Percentiles rank a stretch among this genome's conserved stretches.
Conservation (phyloP, 2,329 filamentous ascomycete species). For the Pseudogymnoascus sp. region DNA sequence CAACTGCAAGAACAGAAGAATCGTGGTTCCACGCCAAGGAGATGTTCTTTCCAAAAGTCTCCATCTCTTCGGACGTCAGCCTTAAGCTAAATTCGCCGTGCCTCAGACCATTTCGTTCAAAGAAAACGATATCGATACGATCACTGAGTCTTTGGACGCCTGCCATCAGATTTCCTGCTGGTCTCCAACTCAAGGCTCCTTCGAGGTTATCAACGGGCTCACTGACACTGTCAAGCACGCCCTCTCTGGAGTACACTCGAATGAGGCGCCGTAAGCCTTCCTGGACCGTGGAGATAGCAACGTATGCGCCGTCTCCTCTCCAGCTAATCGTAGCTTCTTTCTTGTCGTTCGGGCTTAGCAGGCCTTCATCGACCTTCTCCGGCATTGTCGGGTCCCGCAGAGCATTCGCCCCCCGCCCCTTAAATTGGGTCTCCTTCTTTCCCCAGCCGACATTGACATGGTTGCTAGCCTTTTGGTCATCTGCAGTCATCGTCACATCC, state of each 20-base stretch:
- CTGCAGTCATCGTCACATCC: slow-evolving; percentile 60
- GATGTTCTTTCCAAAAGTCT: slow-evolving; percentile 49
- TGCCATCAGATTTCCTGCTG: slow-evolving; percentile 84
- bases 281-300: slow-evolving; percentile 78
- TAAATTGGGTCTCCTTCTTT: slow-evolving; percentile 96
- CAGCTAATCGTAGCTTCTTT: slow-evolving; percentile 68
- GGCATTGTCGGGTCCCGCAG: slow-evolving; percentile 90
- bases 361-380: slow-evolving; percentile 79
- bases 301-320: slow-evolving; percentile 87
- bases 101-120: slow-evolving; percentile 93
- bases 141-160: slow-evolving; percentile 62
- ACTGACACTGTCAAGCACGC: slow-evolving; percentile 82
- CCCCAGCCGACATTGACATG: slow-evolving; percentile 98
- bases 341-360: slow-evolving; percentile 66
- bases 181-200: slow-evolving; percentile 79
- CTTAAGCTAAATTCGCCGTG: slow-evolving; percentile 88
- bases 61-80: slow-evolving; percentile 48
- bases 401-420: slow-evolving; percentile 78
- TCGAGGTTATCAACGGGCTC: slow-evolving; percentile 94
- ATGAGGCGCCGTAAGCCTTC: slow-evolving; percentile 64
- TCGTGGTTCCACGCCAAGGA: slow-evolving; percentile 80
- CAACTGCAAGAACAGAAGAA: slow-evolving; percentile 82
- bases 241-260: slow-evolving; percentile 84
- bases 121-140: slow-evolving; percentile 79
- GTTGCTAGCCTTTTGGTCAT: slow-evolving; percentile 78